These are phyloP conservation scores for Daldinia grandis DNA, from an alignment of 495 filamentous ascomycete species.

Conservation along the genomic window DNA sequence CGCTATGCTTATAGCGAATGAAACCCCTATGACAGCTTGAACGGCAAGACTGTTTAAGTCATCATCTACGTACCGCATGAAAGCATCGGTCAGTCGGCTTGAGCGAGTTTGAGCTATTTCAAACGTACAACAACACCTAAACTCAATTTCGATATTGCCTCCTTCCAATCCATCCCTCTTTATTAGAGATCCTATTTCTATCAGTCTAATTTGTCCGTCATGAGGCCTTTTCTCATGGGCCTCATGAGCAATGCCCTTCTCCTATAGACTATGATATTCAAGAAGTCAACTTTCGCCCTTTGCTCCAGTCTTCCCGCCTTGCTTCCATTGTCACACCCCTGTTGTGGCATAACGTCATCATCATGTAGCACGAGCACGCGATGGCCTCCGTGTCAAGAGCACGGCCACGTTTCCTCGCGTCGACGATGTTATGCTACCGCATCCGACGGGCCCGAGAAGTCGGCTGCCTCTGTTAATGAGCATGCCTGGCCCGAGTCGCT, in stretches of 20 bases:
- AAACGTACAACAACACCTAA: slow-evolving; percentile 9
- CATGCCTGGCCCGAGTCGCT: slow-evolving; percentile 53
- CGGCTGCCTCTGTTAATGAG: slow-evolving; percentile 44
- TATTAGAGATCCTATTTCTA: slow-evolving; percentile 3
- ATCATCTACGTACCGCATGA: slow-evolving; percentile 1
- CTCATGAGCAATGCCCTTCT: slow-evolving; percentile 34
- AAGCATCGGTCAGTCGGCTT: slow-evolving; percentile 29
- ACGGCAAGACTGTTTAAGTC: background rate
- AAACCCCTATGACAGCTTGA: slow-evolving; percentile 3
- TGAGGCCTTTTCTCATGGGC: slow-evolving; percentile 34
- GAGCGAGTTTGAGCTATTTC: slow-evolving; percentile 40
- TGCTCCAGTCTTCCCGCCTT: slow-evolving; percentile 38
- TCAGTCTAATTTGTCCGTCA: slow-evolving; percentile 4
- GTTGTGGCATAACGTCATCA: slow-evolving; percentile 44
- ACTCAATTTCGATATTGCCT: slow-evolving; percentile 2
- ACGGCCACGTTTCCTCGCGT: background rate
- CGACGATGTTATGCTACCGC: slow-evolving; percentile 48
- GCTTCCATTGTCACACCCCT: slow-evolving; percentile 26
- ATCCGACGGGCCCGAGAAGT: slow-evolving; percentile 37
- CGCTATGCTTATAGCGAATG: slow-evolving; percentile 31
- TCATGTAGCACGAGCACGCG: slow-evolving; percentile 32
- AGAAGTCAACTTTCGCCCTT: slow-evolving; percentile 44
- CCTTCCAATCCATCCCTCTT: background rate
- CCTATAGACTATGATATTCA: slow-evolving; percentile 47
- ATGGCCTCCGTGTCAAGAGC: slow-evolving; percentile 15